Conservation (phyloP, 495 filamentous ascomycete genomes). For the Neurospora hispaniola region DNA sequence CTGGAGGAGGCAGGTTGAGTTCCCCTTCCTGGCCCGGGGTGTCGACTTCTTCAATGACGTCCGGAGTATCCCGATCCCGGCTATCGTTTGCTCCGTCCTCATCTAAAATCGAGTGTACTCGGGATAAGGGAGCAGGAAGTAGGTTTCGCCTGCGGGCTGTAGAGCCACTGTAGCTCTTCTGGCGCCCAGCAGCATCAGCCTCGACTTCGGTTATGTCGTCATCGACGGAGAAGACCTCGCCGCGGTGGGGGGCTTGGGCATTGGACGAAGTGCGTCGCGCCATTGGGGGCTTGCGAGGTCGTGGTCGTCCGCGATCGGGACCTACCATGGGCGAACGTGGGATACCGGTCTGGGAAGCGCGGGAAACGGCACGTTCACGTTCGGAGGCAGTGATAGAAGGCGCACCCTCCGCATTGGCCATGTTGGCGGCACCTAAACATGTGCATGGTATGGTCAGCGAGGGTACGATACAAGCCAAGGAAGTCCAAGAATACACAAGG, state of each 20-base stretch:
- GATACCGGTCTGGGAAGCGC: slow-evolving; percentile 13
- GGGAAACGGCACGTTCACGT: slow-evolving; percentile 22
- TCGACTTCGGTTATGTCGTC: slow-evolving; percentile 82
- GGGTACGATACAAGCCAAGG: neutral
- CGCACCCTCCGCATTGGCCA: slow-evolving; percentile 18
- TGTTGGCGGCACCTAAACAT: slow-evolving; percentile 7
- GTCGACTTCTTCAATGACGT: slow-evolving; percentile 16
- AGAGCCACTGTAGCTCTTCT: slow-evolving; percentile 36
- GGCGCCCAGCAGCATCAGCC: slow-evolving; percentile 34
- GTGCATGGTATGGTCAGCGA: neutral
- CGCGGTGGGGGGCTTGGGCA: slow-evolving; percentile 60
- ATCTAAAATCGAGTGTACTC: slow-evolving; percentile 40
- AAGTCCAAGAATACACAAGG: neutral
- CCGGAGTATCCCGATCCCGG: slow-evolving; percentile 13
- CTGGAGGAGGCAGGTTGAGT: slow-evolving; percentile 8
- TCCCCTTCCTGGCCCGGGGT: slow-evolving; percentile 16
- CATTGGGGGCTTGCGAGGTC: slow-evolving; percentile 61
- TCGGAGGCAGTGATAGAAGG: slow-evolving; percentile 13
- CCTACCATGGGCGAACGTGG: slow-evolving; percentile 43
- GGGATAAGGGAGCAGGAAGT: slow-evolving; percentile 47
- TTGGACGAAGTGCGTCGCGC: slow-evolving; percentile 64
- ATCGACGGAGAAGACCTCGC: slow-evolving; percentile 87
- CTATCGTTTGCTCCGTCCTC: slow-evolving; percentile 39
- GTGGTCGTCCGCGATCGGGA: slow-evolving; percentile 44
- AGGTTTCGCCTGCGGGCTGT: slow-evolving; percentile 66